Evolutionary conservation across 1,139 yeast genomes (phyloP).

Genomic region (Suhomyces taliae): DNA sequence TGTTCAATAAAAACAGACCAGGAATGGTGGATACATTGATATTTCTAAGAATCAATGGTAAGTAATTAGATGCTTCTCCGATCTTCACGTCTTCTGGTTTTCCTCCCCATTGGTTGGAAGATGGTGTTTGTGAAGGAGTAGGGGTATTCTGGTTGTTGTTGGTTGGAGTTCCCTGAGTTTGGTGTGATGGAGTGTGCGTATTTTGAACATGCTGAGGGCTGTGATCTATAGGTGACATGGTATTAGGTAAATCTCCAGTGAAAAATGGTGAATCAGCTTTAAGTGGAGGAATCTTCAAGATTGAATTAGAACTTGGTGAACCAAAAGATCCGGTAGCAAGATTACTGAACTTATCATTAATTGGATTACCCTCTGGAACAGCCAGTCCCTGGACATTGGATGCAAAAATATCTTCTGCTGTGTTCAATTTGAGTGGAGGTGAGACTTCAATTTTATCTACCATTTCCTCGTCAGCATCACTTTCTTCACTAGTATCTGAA

Average conservation of each 20-base stretch:
- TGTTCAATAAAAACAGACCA: conserved; percentile 41
- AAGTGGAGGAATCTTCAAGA: conserved; percentile 14
- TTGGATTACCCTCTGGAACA: background rate
- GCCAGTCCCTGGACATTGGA: background rate
- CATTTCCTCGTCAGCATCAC: conserved; percentile 38
- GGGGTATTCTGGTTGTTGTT: conserved; percentile 4
- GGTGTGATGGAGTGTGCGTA: conserved; percentile 4
- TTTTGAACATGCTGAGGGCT: conserved; percentile 13
- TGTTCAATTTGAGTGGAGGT: conserved; percentile 35
- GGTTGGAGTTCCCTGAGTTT: conserved; percentile 1
- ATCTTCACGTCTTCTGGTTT: conserved; percentile 11
- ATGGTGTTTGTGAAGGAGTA: conserved; percentile 5
- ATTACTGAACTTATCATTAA: conserved; percentile 1
- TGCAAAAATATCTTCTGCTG: conserved; percentile 19
- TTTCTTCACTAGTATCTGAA: conserved; percentile 29
- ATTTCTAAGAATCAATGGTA: conserved; percentile 64
- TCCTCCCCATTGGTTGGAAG: conserved; percentile 4
- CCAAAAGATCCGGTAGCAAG: conserved; percentile 22
- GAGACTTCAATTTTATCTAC: conserved; percentile 19
- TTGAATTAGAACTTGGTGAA: conserved; percentile 24
- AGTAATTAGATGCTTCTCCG: conserved; percentile 50
- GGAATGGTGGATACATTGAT: conserved; percentile 65
- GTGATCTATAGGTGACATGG: conserved; percentile 24
- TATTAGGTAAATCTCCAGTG: conserved; percentile 20
- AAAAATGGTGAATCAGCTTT: conserved; percentile 34